A percentile compares a stretch with the other conserved stretches of the same genome.
phyloP scores from a whole-genome alignment of 805 yeast genomes.

The Candida namnaoensis region DNA sequence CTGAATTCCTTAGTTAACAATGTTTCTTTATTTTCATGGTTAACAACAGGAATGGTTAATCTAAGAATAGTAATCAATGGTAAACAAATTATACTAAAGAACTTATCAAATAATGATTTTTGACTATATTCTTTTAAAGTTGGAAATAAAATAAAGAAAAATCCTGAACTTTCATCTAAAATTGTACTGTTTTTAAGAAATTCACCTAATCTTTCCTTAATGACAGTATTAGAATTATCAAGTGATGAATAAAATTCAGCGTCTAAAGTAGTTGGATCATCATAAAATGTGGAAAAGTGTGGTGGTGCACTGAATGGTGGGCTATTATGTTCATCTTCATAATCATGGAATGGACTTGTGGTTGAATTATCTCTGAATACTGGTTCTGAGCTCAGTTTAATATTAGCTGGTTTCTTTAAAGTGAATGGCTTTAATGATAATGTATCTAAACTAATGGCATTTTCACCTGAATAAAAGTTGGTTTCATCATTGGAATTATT shows the following conservation, averaged over 20 bases:
- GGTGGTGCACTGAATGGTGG: background rate
- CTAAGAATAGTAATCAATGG: conserved; percentile 25
- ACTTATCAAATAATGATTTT: conserved; percentile 17
- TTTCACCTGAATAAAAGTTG: too few species aligned
- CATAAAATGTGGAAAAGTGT: conserved; percentile 2
- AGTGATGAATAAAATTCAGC: background rate
- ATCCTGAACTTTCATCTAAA: conserved; percentile 1
- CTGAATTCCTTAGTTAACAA: conserved; percentile 11
- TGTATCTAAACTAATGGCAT: too few species aligned
- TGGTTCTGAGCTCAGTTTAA: conserved; percentile 14
- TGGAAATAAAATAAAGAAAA: conserved; percentile 16
- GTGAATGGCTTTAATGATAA: too few species aligned
- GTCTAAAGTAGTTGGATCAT: background rate
- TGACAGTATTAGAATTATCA: conserved; percentile 5
- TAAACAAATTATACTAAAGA: conserved; percentile 21
- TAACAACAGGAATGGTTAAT: conserved; percentile 26
- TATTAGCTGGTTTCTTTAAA: background rate
- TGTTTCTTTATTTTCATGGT: conserved; percentile 16
- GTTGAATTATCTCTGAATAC: background rate
- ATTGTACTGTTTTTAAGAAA: conserved; percentile 1
- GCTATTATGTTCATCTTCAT: background rate
- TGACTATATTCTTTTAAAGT: conserved; percentile 19
- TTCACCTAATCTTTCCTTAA: background rate
- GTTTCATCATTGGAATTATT: too few species aligned
- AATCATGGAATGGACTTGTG: background rate